Base-by-base conservation (phyloP, 2,329 filamentous ascomycete genomes). In the Teratosphaeria destructans region DNA sequence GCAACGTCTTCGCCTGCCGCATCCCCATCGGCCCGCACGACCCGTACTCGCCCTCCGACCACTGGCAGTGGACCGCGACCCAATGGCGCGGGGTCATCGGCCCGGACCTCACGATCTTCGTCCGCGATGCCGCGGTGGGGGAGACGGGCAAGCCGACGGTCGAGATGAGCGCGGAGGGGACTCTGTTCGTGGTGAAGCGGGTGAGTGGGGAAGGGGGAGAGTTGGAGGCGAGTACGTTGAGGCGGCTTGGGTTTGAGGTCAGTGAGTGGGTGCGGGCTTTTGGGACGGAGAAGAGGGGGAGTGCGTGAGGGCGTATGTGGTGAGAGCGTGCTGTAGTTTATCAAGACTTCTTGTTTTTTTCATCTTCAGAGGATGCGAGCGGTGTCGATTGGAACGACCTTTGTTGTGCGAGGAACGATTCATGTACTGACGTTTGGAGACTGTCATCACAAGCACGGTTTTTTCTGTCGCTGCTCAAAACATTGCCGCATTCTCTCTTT, bases 41-140 rank as follows among this genome's bases (percentile, higher is more conserved):
- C 70, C 79, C 81, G 6, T 96, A 95, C 72, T 82, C 85, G 16
- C 85, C 89, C 0, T 81, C 88, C n/a, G 91, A 95, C 68, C 93
- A 97, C 75, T 97, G 93, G 91, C 89, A 95, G 73, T 97, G 93
- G 93, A 90, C 94, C 79, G 93, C 93, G 39, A 93, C 89, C 52
- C 82, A 96, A 26, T 97, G 93, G 93, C 85, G 92, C 10, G 90
- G 90, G 10, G 88, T 89, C 58, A 81, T 92, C 1, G 90, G 88
- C 0, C 85, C 93, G 0, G 93, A 97, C 72, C 76, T 93, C 54
- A 88, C 88, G 1, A 79, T 94, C 32, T 90, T 88, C 68, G 81
- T 88, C 19, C 80, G 78, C 52, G 72, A 75, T 54, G 71, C 68
- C 26, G 66, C 57, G 19, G 60, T 54, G 1, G 61, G 59, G 7